Conservation (phyloP, 2,329 filamentous ascomycete species). For the Bipolaris victoriae region DNA sequence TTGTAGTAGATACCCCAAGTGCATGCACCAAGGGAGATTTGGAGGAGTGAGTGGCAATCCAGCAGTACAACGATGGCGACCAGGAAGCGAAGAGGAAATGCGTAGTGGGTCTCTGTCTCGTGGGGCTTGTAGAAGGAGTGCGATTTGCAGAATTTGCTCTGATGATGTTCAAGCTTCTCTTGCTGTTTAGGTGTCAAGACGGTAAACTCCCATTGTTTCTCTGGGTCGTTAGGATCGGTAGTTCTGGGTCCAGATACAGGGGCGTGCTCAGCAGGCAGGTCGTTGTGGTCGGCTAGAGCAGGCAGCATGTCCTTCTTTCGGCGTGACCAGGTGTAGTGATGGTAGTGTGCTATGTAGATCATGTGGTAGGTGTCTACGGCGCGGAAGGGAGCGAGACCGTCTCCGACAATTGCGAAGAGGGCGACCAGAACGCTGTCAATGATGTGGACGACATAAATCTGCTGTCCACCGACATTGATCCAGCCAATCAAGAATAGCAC, state of each 20-base stretch:
- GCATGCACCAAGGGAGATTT: slow-evolving; percentile 77
- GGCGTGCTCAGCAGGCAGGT: slow-evolving; percentile 61
- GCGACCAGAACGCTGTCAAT: slow-evolving; percentile 66
- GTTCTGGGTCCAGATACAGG: slow-evolving; percentile 51
- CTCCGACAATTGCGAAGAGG: slow-evolving; percentile 67
- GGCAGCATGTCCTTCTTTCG: slow-evolving; percentile 68
- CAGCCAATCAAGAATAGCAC: slow-evolving; percentile 89
- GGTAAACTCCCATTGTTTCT: slow-evolving; percentile 58
- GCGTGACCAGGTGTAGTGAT: slow-evolving; percentile 67
- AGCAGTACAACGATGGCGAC: slow-evolving; percentile 79
- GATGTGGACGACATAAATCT: slow-evolving; percentile 65
- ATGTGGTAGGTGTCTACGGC: slow-evolving; percentile 86
- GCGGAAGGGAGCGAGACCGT: slow-evolving; percentile 71
- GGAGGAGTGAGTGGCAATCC: slow-evolving; percentile 78
- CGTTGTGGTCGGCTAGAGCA: slow-evolving; percentile 70
- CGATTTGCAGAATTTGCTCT: slow-evolving; percentile 78
- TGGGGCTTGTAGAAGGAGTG: slow-evolving; percentile 91
- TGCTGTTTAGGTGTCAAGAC: slow-evolving; percentile 72
- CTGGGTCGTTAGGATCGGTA: slow-evolving; percentile 43
- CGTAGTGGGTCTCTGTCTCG: slow-evolving; percentile 80
- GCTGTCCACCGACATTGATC: slow-evolving; percentile 79
- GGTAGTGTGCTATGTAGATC: slow-evolving; percentile 79
- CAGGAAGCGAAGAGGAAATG: slow-evolving; percentile 76
- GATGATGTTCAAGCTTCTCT: slow-evolving; percentile 73
- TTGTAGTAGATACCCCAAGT: slow-evolving; percentile 81